A percentile compares a stretch with the other conserved stretches of the same genome.
Evolutionary conservation across 768 basidiomycete genomes (phyloP).

Genomic region (Mycena epipterygia): DNA sequence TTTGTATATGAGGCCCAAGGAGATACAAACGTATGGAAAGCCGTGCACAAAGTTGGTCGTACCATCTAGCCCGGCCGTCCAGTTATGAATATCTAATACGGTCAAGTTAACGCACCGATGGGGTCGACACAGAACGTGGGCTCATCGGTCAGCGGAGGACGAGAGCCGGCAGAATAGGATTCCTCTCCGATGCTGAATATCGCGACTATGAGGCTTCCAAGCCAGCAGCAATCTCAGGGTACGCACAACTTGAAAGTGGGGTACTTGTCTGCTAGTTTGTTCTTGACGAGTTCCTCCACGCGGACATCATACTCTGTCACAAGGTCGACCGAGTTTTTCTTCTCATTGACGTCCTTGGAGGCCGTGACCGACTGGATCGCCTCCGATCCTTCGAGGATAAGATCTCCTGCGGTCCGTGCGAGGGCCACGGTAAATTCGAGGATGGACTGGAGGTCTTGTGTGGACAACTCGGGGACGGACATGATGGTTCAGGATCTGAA

Average conservation of each 20-base stretch:
- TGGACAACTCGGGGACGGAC: slow-evolving; percentile 47
- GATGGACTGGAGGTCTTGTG: slow-evolving; percentile 67
- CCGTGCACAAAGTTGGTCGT: slow-evolving; percentile 92
- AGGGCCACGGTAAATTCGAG: slow-evolving; percentile 79
- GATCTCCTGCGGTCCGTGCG: slow-evolving; percentile 78
- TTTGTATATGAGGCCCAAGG: slow-evolving; percentile 89
- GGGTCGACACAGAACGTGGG: slow-evolving; percentile 98
- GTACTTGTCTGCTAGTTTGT: slow-evolving; percentile 73
- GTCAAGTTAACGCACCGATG: slow-evolving; percentile 69
- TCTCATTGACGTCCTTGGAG: slow-evolving; percentile 74
- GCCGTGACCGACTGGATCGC: slow-evolving; percentile 71
- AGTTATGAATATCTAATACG: not conserved
- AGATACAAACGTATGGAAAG: slow-evolving; percentile 91
- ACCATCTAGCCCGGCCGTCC: slow-evolving; percentile 65
- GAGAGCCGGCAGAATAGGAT: slow-evolving; percentile 83
- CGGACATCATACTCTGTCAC: slow-evolving; percentile 96
- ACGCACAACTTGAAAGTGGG: slow-evolving; percentile 89
- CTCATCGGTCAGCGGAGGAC: slow-evolving; percentile 80
- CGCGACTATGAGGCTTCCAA: not conserved
- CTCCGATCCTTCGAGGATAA: slow-evolving; percentile 83
- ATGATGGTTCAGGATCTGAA: slow-evolving; percentile 45
- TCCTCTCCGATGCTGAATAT: slow-evolving; percentile 90
- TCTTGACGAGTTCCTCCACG: slow-evolving; percentile 88
- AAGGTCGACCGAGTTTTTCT: slow-evolving; percentile 95
- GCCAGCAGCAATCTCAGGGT: not conserved